Evolutionary conservation across 306 rosid genomes (phyloP).

Genomic region (Rubus idaeus): DNA sequence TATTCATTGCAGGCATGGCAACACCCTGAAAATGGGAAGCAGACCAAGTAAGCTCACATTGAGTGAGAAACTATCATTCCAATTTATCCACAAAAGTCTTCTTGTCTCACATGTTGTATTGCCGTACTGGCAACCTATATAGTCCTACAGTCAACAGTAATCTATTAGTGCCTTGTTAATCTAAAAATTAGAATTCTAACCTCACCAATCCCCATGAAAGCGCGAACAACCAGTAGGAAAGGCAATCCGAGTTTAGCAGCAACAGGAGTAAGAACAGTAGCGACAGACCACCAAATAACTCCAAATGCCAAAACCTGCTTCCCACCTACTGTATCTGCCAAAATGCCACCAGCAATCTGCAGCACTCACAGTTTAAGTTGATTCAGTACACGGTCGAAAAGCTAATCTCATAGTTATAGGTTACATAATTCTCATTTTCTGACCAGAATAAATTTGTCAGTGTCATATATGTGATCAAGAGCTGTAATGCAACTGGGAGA

Average conservation of each 20-base stretch:
- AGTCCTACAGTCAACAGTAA: not conserved
- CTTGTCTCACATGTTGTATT: not conserved
- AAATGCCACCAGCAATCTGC: constrained; percentile 99
- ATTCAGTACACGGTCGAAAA: not conserved
- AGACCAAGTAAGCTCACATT: constrained; percentile 25
- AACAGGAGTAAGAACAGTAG: constrained; percentile 79
- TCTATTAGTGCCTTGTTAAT: not conserved
- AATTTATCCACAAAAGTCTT: not conserved
- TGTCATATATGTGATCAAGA: too few relatives aligned
- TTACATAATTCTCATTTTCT: not conserved
- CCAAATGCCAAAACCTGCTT: constrained; percentile 89
- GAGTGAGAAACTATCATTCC: not conserved
- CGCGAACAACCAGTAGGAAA: constrained; percentile 82
- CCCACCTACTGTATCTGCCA: constrained; percentile 98
- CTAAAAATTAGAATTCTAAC: constrained; percentile 41
- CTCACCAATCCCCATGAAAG: constrained; percentile 98
- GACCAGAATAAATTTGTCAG: not conserved
- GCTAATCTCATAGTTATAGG: not conserved
- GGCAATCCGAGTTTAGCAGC: constrained; percentile 96
- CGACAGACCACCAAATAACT: constrained; percentile 95
- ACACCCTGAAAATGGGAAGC: constrained; percentile 64
- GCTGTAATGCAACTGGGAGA: not conserved
- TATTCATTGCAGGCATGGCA: constrained; percentile 99
- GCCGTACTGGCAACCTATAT: not conserved
- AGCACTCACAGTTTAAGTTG: constrained; percentile 16